These are phyloP conservation scores for Microcyclospora pomicola DNA, from an alignment of 2,329 filamentous ascomycete genomes.

Conservation along the genomic window DNA sequence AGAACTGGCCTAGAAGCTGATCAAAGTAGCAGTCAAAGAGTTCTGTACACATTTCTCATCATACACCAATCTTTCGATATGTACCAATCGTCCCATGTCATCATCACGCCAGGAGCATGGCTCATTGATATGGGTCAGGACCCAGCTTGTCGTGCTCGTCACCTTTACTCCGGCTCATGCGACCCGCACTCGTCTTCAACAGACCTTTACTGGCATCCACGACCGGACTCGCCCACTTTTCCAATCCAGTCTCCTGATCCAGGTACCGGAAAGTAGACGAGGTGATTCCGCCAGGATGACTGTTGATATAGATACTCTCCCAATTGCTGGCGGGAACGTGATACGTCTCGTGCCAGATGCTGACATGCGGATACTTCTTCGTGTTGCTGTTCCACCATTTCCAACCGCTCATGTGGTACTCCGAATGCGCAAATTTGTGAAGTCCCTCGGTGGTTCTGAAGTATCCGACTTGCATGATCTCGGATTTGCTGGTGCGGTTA, in stretches of 20 bases:
- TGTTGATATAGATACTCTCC: slow-evolving; percentile 37
- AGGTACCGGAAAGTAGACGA: slow-evolving; percentile 12
- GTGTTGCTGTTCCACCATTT: slow-evolving; percentile 33
- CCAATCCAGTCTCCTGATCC: slow-evolving; percentile 11
- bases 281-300: slow-evolving; percentile 22
- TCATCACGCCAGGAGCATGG: neutral
- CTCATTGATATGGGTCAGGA: slow-evolving; percentile 5
- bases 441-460: slow-evolving; percentile 38
- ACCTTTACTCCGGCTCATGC: slow-evolving; percentile 18
- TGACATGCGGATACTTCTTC: slow-evolving; percentile 28
- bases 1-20: too few relatives aligned
- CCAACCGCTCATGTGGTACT: slow-evolving; percentile 36
- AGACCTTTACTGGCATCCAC: slow-evolving; percentile 23
- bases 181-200: slow-evolving; percentile 21
- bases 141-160: slow-evolving; percentile 17
- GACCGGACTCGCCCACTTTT: slow-evolving; percentile 18
- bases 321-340: slow-evolving; percentile 22
- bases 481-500: slow-evolving; percentile 28
- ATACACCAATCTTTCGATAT: too few relatives aligned
- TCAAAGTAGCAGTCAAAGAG: too few relatives aligned
- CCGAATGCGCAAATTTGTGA: slow-evolving; percentile 39
- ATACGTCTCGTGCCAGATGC: slow-evolving; percentile 44
- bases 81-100: neutral
- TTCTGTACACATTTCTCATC: too few relatives aligned
- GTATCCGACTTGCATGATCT: slow-evolving; percentile 34